Base-by-base conservation (phyloP, 495 filamentous ascomycete species). In the Cryomyces minteri region DNA sequence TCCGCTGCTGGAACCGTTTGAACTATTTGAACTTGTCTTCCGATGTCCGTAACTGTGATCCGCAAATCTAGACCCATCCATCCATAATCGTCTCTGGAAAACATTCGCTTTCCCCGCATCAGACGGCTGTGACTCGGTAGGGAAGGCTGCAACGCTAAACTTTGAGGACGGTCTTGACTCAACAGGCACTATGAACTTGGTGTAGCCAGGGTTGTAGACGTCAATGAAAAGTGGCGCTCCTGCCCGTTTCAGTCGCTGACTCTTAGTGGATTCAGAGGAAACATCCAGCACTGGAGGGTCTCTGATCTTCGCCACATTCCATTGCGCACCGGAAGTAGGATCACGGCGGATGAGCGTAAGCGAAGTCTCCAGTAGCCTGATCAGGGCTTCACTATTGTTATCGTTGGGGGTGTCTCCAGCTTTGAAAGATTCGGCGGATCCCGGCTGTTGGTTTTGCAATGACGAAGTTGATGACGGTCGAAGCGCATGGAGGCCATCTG, bases 331-430 rank as follows among this genome's bases (percentile, higher is more conserved):
- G 29, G 79, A 79, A 1, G 73, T 66, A 4, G 85, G 81, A 61
- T 95, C 85, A 32, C 90, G 81, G 10, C 90, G 80, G 44, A 98
- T 94, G 9, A 98, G 63, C 0, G 82, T 93, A 31, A 95, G 71
- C n/a, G 77, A 75, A 41, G 36, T n/a, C 25, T 40, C 40, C 18
- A 25, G 18, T 25, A 25, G 18, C 18, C 18, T 25, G 18, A 1
- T 25, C 18, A 25, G 18, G 18, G 18, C 18, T 25, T 25, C 18
- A 2, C 18, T 25, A 25, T 25, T 25, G 18, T 25, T 25, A 25
- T 25, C 18, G 18, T 25, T 25, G 18, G 18, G 18, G 18, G 18
- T 25, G 18, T 25, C 18, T 25, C 18, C 18, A 25, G 18, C 18
- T 25, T 25, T 25, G 18, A 2, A 25, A 1, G 1, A 2, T 25